Conservation (phyloP, 129 eudicot species). For the Scalesia atractyloides region DNA sequence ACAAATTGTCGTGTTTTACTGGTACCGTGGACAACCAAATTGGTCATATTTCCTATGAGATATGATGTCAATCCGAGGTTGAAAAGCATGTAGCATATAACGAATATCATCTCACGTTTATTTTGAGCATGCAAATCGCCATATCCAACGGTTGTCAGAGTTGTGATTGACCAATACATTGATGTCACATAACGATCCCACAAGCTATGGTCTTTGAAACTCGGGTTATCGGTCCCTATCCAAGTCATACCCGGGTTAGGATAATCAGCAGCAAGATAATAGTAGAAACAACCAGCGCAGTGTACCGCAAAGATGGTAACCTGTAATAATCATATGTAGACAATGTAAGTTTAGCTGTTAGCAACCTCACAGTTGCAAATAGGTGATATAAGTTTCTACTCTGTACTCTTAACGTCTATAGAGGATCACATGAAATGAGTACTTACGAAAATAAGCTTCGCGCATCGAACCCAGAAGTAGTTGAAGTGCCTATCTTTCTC, state of each 20-base stretch:
- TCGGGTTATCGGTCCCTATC: slow-evolving; percentile 40
- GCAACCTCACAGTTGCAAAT: too few species aligned
- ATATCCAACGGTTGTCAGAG: slow-evolving; percentile 69
- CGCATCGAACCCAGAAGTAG: slow-evolving; percentile 66
- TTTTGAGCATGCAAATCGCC: slow-evolving; percentile 76
- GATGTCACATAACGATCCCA: slow-evolving; percentile 49
- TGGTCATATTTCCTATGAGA: slow-evolving; percentile 85
- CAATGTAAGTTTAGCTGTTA: background rate
- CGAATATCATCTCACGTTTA: slow-evolving; percentile 60
- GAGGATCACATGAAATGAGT: background rate
- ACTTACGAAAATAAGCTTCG: slow-evolving; percentile 76
- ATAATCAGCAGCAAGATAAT: slow-evolving; percentile 55
- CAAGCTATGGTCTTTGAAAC: slow-evolving; percentile 32
- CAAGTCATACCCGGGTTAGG: slow-evolving; percentile 49
- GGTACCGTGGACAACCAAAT: slow-evolving; percentile 76
- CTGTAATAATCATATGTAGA: slow-evolving; percentile 32
- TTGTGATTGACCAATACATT: slow-evolving; percentile 76
- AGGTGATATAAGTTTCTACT: too few species aligned
- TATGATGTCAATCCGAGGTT: slow-evolving; percentile 69
- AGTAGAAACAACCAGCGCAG: slow-evolving; percentile 58
- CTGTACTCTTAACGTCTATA: too few species aligned
- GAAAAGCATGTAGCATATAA: slow-evolving; percentile 58
- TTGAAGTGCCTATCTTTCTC: slow-evolving; percentile 67
- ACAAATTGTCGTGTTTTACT: slow-evolving; percentile 69
- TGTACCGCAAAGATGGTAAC: slow-evolving; percentile 73